These are phyloP conservation scores for Amphichorda felina DNA, from an alignment of 2,329 filamentous ascomycete species.

Conservation along the genomic window DNA sequence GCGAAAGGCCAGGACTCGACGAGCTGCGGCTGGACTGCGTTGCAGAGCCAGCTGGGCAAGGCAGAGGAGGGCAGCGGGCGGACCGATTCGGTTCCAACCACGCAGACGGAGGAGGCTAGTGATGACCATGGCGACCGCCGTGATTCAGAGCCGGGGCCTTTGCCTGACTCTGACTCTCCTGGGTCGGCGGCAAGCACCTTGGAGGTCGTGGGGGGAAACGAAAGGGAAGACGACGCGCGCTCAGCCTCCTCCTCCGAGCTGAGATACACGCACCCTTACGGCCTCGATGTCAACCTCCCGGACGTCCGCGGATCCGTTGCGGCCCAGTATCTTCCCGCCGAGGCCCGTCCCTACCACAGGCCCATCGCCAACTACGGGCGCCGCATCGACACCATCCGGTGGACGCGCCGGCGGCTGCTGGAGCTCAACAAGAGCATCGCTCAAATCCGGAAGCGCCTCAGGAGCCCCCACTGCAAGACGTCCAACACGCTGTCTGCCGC, in stretches of 20 bases:
- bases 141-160: too few relatives aligned
- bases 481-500: slow-evolving; percentile 53
- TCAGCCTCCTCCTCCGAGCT: slow-evolving; percentile 12
- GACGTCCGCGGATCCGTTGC: slow-evolving; percentile 43
- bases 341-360: slow-evolving; percentile 64
- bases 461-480: slow-evolving; percentile 2
- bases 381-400: slow-evolving; percentile 92
- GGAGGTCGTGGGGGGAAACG: too few relatives aligned
- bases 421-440: slow-evolving; percentile 26
- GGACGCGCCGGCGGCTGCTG: slow-evolving; percentile 50
- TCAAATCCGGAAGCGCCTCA: slow-evolving; percentile 44
- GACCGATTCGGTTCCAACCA: too few relatives aligned
- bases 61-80: slow-evolving; percentile 1
- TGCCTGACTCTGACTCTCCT: too few relatives aligned
- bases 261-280: slow-evolving; percentile 24
- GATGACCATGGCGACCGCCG: too few relatives aligned
- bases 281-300: slow-evolving; percentile 19
- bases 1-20: background rate
- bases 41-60: background rate
- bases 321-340: slow-evolving; percentile 60
- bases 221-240: slow-evolving; percentile 5
- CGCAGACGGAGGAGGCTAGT: too few relatives aligned
- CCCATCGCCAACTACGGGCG: slow-evolving; percentile 60
- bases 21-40: background rate
- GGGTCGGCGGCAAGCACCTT: background rate